Base-by-base conservation (phyloP, 2,329 filamentous ascomycete genomes). In the Calonectria hongkongensis region DNA sequence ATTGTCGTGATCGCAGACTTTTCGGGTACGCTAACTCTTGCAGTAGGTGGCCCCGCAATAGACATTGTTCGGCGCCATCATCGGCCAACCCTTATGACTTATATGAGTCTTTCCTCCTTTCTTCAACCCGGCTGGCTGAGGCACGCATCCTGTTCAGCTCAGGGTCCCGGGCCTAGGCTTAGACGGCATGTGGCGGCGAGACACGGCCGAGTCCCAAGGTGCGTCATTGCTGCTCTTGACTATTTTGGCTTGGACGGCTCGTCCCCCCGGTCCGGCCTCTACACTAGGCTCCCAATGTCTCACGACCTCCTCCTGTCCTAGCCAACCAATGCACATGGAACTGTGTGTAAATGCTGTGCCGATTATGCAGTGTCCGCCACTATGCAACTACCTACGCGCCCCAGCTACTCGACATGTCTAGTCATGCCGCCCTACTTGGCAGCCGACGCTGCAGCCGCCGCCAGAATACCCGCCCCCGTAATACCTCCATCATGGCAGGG, bases 401-500 rank as follows among this genome's bases (percentile, higher is more conserved):
- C 66, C 43, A 51, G 33, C 45, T 62, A 41, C 68, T 60, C 73
- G 70, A 68, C 27, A 68, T 18, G 54, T 62, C 68, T 76, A 58
- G 84, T 74, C 70, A 84, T 82, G 54, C 85, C 82, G 33, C 6
- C 33, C 74, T 84, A 82, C 74, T 84, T 83, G 72, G 79, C 84
- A n/a, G 76, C 79, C 50, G 79, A 79, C 8, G 82, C 79, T 30
- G 84, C 84, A 36, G 87, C 88, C 15, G 88, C 90, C 28, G 89
- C 90, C 69, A 92, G 81, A 43, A 92, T 91, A 0, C 90, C 91
- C 0, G 91, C 91, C 9, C 91, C 91, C 15, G 87, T 90, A 70
- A 92, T 90, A 12, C 90, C 91, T 15, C 91, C 91, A 71, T 92
- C 89, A 74, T 92, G 89, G 75, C 90, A 92, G 10, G 90, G 88